Evolutionary conservation across 345 rosid genomes (phyloP), one percentile per base, ranked within the genome.

Genomic region (Arabidopsis suecica): DNA sequence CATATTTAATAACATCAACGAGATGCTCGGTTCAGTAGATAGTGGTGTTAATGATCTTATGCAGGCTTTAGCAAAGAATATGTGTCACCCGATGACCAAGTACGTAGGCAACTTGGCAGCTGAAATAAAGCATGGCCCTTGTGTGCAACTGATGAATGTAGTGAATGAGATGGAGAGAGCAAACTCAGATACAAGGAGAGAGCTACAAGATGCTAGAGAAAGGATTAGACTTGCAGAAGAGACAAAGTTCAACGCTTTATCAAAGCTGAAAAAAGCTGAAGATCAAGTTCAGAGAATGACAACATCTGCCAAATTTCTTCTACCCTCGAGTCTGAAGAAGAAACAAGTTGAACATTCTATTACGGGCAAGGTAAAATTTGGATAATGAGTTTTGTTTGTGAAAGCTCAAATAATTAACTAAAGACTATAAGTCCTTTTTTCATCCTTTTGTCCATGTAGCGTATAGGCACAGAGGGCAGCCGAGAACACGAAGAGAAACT

Each of bases 41-140:
- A 65, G 42, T 64, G 88, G 86, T 53, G 81, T 85, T 72, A 73
- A 77, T 61, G 79, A 79, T 12, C 81, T 86, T 66, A 80, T 86
- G 79, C 76, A 78, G 71, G 83, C 75, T 65, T 74, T 88, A 65
- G 77, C 80, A 18, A 71, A 61, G 68, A 71, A 73, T 12, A 85
- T 88, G 85, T 88, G 90, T 75, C 68, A 40, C 65, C 93, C 93
- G 32, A 84, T 88, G 86, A 76, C 83, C 69, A 83, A 82, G 58
- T 83, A 86, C 70, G 85, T 76, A 32, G 84, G 81, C 5, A 61
- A 81, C 67, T 73, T 84, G 53, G 77, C 77, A 67, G 84, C 79
- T 76, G 90, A 88, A 54, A 60, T 88, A 58, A 82, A 81, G 58
- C 57, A 51, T n/a, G 93, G 88, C 47, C 79, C 84, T 25, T 79